Evolutionary conservation across 176 grass and related monocot species (phyloP).

Genomic region (Areca catechu): DNA sequence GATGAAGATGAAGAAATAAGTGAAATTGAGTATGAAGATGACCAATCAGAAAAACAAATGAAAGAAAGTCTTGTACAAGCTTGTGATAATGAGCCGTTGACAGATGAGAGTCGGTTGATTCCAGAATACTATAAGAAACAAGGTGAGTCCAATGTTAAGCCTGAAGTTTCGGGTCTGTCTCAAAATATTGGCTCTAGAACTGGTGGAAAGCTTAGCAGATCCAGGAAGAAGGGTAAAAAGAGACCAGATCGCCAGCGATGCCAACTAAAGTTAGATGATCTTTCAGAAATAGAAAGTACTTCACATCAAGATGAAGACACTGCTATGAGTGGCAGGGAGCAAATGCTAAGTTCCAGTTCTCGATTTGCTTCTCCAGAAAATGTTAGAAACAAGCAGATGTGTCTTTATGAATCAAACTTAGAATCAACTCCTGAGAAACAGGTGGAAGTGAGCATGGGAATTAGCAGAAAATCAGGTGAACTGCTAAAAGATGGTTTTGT

Average conservation of each 20-base stretch:
- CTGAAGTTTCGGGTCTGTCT: slow-evolving; percentile 32
- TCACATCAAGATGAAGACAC: slow-evolving; percentile 57
- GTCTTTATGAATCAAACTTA: slow-evolving; percentile 44
- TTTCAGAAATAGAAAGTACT: slow-evolving; percentile 58
- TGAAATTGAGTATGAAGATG: slow-evolving; percentile 64
- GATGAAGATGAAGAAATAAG: slow-evolving; percentile 80
- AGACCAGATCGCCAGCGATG: slow-evolving; percentile 64
- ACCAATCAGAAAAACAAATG: slow-evolving; percentile 36
- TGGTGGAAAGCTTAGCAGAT: slow-evolving; percentile 62
- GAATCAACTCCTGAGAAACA: slow-evolving; percentile 59
- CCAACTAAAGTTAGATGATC: slow-evolving; percentile 62
- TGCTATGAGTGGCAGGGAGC: slow-evolving; percentile 23
- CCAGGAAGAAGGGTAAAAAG: slow-evolving; percentile 96
- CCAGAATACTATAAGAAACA: slow-evolving; percentile 55
- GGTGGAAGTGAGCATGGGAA: slow-evolving; percentile 1
- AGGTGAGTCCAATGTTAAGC: slow-evolving; percentile 10
- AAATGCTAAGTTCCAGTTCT: slow-evolving; percentile 21
- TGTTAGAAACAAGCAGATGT: slow-evolving; percentile 64
- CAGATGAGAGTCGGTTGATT: slow-evolving; percentile 60
- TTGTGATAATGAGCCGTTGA: slow-evolving; percentile 39
- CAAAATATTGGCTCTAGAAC: slow-evolving; percentile 40
- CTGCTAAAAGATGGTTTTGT: slow-evolving; percentile 80
- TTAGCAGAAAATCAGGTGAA: slow-evolving; percentile 42
- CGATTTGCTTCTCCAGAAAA: slow-evolving; percentile 92
- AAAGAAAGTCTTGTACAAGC: slow-evolving; percentile 25